Conservation (phyloP, 2,329 filamentous ascomycete species). For the Sporothrix variecibatus region DNA sequence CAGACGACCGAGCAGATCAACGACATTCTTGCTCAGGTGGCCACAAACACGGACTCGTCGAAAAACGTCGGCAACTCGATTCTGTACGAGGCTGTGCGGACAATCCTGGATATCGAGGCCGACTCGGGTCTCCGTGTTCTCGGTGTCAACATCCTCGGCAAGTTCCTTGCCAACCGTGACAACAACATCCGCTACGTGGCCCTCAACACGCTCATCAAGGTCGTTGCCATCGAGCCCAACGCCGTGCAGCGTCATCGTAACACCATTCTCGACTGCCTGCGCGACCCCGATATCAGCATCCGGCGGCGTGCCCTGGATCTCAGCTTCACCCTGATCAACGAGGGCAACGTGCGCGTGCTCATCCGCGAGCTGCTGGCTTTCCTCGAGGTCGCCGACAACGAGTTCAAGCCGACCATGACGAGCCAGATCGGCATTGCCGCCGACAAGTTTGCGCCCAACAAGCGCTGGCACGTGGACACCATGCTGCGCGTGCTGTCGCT, state of each 20-base stretch:
- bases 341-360: slow-evolving; percentile 89
- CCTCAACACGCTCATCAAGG: slow-evolving; percentile 94
- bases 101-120: slow-evolving; percentile 96
- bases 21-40: slow-evolving; percentile 95
- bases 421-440: slow-evolving; percentile 97
- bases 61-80: slow-evolving; percentile 99
- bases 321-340: slow-evolving; percentile 97
- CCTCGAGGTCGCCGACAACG: slow-evolving; percentile 93
- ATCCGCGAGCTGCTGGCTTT: slow-evolving; percentile 93
- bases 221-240: slow-evolving; percentile 96
- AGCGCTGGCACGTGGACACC: slow-evolving; percentile 97
- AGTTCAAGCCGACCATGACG: slow-evolving; percentile 98
- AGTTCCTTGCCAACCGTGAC: slow-evolving; percentile 93
- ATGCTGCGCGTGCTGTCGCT: slow-evolving; percentile 92
- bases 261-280: slow-evolving; percentile 92
- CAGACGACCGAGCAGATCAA: slow-evolving; percentile 96
- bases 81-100: slow-evolving; percentile 93
- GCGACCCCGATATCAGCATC: slow-evolving; percentile 98
- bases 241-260: slow-evolving; percentile 96
- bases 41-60: slow-evolving; percentile 95
- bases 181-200: slow-evolving; percentile 99
- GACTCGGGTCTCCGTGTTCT: slow-evolving; percentile 92
- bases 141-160: slow-evolving; percentile 96
- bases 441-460: slow-evolving; percentile 93
- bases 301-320: slow-evolving; percentile 91